Base-by-base conservation (phyloP, 495 filamentous ascomycete species). In the Bathelium albidoporum region DNA sequence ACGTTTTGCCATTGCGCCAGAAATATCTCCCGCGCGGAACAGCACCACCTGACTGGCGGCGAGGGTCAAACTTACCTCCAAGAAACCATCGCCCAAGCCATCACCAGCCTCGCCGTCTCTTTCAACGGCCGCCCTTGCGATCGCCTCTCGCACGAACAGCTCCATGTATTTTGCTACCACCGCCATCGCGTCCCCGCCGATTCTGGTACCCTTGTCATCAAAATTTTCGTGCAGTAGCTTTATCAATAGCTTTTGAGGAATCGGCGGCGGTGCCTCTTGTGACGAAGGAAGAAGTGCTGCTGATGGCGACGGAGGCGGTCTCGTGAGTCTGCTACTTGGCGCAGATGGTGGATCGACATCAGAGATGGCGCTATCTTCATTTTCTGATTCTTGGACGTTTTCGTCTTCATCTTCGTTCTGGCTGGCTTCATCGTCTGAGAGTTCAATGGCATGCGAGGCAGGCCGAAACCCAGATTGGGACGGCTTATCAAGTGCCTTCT, bases 61-160 rank as follows among this genome's bases (percentile, higher is more conserved):
- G 16, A 55, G 9, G 20, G 11, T 10, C 22, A 16, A 67, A 74
- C 85, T 72, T 59, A 91, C 89, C 83, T 95, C 89, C 66, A 94
- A 73, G 72, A 92, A 91, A 32, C 79, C 83, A 64, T 82, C 83
- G 22, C 73, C 62, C 20, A 64, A 70, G 28, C 71, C 73, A 11
- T 70, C 75, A 1, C 59, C 66, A 45, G 55, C 65, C 31, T 73
- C 69, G 2, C 69, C 77, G 65, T 82, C 80, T 49, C 76, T 69
- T 78, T 89, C 88, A 64, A 81, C 83, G 9, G 85, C 86, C 43
- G 89, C 87, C 73, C 94, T 72, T 31, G 91, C 91, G 69, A 98
- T 84, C 32, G 91, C 91, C 77, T 98, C 94, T 66, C 89, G 80
- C 62, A 97, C 89, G 79, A 96, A 98, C 14, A 89, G 85, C 77